Evolutionary conservation across 495 filamentous ascomycete species (phyloP), one percentile per base, ranked within the genome.

Genomic region (Penicillium bovifimosum): DNA sequence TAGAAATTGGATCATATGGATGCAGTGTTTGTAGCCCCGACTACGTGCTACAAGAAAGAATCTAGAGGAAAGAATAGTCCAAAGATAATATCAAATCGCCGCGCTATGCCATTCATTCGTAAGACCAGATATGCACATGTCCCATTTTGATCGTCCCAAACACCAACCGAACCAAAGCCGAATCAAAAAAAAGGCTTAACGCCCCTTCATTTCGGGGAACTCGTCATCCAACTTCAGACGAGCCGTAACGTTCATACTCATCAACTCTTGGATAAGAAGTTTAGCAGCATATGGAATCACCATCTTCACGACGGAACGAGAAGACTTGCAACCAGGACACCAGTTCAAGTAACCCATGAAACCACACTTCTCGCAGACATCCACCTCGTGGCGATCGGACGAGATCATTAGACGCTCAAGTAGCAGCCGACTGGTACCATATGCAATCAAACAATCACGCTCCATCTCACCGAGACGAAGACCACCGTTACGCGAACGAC

Each of bases 271-370:
- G 31, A 99, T 87, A 45, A 99, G 73, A 63, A 99, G 71, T 79
- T 99, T 99, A 3, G 95, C 95, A 5, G 95, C 93, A 69, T 99
- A 99, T n/a, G 93, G 93, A 74, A 99, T 95, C 44, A 82, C 90
- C 87, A 99, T 91, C 71, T 86, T 85, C 6, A 85, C 84, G 9
- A 97, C 87, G 6, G 83, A 80, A 32, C 83, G 77, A 20, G 86
- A 88, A 45, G 84, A 90, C 71, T 86, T 82, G 71, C 93, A 99
- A 2, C 84, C 88, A 64, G 90, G 86, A 61, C 93, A 99, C 83
- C 87, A 97, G 45, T 88, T 90, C 58, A 86, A 79, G 62, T 93
- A 96, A 1, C 93, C 95, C 82, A 99, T 95, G 65, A 96, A 80
- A 1, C 93, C 93, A 60, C 93, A 99, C 24, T 73, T 72, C 72